Base-by-base conservation (phyloP, 2,329 filamentous ascomycete genomes). In the Passalora sequoiae region DNA sequence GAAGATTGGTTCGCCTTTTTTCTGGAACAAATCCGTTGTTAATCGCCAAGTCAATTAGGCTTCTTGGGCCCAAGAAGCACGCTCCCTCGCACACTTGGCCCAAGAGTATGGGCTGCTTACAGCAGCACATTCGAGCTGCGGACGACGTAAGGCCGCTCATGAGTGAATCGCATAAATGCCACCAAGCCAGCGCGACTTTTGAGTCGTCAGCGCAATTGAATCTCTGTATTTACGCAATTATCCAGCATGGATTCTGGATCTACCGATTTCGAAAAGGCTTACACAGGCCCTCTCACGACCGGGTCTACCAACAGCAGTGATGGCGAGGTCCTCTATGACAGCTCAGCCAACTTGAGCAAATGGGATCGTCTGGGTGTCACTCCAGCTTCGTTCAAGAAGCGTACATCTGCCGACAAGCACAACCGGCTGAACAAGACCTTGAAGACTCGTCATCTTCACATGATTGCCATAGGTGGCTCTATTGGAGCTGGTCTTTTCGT, bases 401-500 rank as follows among this genome's bases (percentile, higher is more conserved):
- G 61, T 13, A 57, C 54, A 2, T 43, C 56, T 9, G 51, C 49
- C 24, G 60, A 64, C 53, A 55, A 57, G 49, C 54, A 60, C 51
- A 60, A 60, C 39, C 57, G 59, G 45, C 49, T 62, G 28, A 62
- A 62, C 54, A 54, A 60, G 53, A 60, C 57, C 10, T 37, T 59
- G 46, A 59, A 61, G 44, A 41, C 46, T 17, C 46, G 60, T 4
- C 60, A 62, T 44, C 38, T 63, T 44, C 55, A 61, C 43, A 62
- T 63, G 60, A 63, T 62, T 40, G 60, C 59, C 29, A 63, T 62
- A 45, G 60, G 60, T 30, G 60, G 57, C 4, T 57, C 56, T 16
- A 74, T 76, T 41, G 74, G 74, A 39, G 76, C 74, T 24, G 75
- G 75, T 59, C 64, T 77, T 4, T 78, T 77, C 56, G 73, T 77